These are phyloP conservation scores for Cyclocybe cylindracea DNA, from an alignment of 768 basidiomycete genomes.

Conservation along the genomic window DNA sequence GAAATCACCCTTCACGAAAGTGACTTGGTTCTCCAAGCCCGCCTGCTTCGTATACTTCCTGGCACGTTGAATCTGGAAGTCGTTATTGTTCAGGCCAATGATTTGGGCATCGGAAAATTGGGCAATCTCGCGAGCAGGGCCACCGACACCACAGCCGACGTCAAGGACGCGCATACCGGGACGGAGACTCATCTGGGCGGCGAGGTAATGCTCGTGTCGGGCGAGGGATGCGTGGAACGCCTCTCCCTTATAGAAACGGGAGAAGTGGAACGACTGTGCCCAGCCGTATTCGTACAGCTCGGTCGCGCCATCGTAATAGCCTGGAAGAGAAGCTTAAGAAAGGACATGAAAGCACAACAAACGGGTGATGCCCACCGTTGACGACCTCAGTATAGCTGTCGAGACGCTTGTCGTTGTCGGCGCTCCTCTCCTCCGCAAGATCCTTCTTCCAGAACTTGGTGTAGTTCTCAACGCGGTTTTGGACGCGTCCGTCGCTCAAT, in stretches of 20 bases:
- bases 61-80: slow-evolving; percentile 90
- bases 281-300: slow-evolving; percentile 95
- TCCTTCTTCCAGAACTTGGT: slow-evolving; percentile 92
- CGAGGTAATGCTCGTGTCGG: slow-evolving; percentile 97
- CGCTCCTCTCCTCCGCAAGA: slow-evolving; percentile 61
- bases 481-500: slow-evolving; percentile 56
- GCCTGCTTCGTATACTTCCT: slow-evolving; percentile 76
- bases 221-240: slow-evolving; percentile 74
- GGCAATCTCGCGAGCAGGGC: slow-evolving; percentile 94
- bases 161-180: slow-evolving; percentile 96
- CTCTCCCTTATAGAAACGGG: slow-evolving; percentile 94
- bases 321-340: slow-evolving; percentile 34
- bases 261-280: slow-evolving; percentile 93
- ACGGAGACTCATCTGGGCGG: slow-evolving; percentile 78
- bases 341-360: not conserved
- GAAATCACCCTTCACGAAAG: slow-evolving; percentile 92
- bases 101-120: slow-evolving; percentile 85
- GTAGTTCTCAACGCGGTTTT: slow-evolving; percentile 79
- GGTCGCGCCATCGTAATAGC: slow-evolving; percentile 97
- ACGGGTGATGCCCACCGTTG: slow-evolving; percentile 59
- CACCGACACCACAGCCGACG: slow-evolving; percentile 97
- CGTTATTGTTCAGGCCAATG: slow-evolving; percentile 93
- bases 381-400: slow-evolving; percentile 91
- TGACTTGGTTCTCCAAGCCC: slow-evolving; percentile 74
- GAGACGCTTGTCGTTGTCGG: slow-evolving; percentile 71